A percentile compares a stretch with the other conserved stretches of the same genome.
Evolutionary conservation across 1,284 basidiomycete genomes (phyloP).

Genomic region (Fistulinella cinereoalba): DNA sequence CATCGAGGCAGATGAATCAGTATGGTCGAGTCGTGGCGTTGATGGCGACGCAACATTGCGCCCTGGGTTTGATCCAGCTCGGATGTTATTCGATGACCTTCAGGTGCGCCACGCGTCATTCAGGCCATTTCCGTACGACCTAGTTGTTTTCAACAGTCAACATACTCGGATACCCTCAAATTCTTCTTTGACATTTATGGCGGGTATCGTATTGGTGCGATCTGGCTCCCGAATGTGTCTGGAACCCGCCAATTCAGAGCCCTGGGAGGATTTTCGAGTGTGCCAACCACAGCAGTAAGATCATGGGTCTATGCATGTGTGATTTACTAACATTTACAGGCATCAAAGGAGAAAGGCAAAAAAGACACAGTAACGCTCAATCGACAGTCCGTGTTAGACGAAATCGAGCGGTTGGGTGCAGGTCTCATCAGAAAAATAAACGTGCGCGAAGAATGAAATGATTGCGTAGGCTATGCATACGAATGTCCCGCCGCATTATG

Average conservation of each 20-base stretch:
- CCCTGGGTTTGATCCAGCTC: slow-evolving; percentile 82
- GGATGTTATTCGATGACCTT: slow-evolving; percentile 67
- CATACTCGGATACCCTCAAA: slow-evolving; percentile 76
- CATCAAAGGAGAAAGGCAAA: slow-evolving; percentile 57
- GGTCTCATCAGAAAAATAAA: slow-evolving; percentile 62
- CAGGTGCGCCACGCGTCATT: slow-evolving; percentile 47
- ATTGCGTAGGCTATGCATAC: too few relatives aligned
- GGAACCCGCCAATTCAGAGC: slow-evolving; percentile 72
- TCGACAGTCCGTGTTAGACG: slow-evolving; percentile 63
- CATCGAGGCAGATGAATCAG: slow-evolving; percentile 45
- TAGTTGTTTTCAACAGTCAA: slow-evolving; percentile 42
- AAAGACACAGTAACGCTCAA: slow-evolving; percentile 69
- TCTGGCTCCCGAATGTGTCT: slow-evolving; percentile 81
- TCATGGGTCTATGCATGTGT: background rate
- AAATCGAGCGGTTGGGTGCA: slow-evolving; percentile 77
- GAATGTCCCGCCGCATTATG: background rate
- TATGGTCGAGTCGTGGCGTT: slow-evolving; percentile 43
- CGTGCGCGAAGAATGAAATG: slow-evolving; percentile 28
- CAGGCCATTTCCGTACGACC: background rate
- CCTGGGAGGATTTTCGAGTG: slow-evolving; percentile 75
- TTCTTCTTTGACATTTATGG: slow-evolving; percentile 88
- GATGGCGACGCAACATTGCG: slow-evolving; percentile 44
- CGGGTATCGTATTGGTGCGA: slow-evolving; percentile 74
- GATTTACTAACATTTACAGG: slow-evolving; percentile 30
- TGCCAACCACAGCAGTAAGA: slow-evolving; percentile 44